These are phyloP conservation scores for Mortierella antarctica DNA, from an alignment of 192 early-diverging fungal species.

Conservation along the genomic window DNA sequence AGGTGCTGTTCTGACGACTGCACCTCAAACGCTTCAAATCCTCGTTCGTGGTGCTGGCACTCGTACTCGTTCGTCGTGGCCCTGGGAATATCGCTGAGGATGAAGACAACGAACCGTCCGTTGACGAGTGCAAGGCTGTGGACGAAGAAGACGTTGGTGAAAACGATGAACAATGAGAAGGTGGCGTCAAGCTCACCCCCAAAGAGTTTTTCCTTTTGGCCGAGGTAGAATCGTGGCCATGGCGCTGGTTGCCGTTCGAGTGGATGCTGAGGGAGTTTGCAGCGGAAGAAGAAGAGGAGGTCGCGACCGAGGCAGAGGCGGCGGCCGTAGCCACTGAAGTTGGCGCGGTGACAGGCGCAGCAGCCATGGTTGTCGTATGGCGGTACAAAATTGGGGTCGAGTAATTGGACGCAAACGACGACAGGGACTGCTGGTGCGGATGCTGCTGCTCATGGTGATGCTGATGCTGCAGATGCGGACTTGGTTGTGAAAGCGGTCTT, in stretches of 20 bases:
- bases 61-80: constrained; percentile 42
- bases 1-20: constrained; percentile 45
- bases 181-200: constrained; percentile 12
- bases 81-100: constrained; percentile 48
- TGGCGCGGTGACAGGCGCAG: background rate
- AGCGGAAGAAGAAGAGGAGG: constrained; percentile 11
- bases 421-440: constrained; percentile 1
- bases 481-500: constrained; percentile 16
- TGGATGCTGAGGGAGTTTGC: constrained; percentile 8
- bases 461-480: background rate
- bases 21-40: constrained; percentile 48
- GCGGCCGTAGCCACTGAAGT: background rate
- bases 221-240: constrained; percentile 24
- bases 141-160: constrained; percentile 21
- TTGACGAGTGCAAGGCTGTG: constrained; percentile 8
- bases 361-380: constrained; percentile 11
- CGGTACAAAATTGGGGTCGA: constrained; percentile 15
- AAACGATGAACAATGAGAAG: constrained; percentile 34
- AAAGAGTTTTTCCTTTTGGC: constrained; percentile 46
- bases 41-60: constrained; percentile 47
- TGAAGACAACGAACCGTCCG: constrained; percentile 17
- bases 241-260: constrained; percentile 14
- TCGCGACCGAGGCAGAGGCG: background rate
- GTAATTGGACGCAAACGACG: constrained; percentile 9
- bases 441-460: constrained; percentile 10